Percentiles rank a stretch among this genome's conserved stretches.
Evolutionary conservation across 2,329 filamentous ascomycete species (phyloP).

Genomic region (Xylariaceae sp.): DNA sequence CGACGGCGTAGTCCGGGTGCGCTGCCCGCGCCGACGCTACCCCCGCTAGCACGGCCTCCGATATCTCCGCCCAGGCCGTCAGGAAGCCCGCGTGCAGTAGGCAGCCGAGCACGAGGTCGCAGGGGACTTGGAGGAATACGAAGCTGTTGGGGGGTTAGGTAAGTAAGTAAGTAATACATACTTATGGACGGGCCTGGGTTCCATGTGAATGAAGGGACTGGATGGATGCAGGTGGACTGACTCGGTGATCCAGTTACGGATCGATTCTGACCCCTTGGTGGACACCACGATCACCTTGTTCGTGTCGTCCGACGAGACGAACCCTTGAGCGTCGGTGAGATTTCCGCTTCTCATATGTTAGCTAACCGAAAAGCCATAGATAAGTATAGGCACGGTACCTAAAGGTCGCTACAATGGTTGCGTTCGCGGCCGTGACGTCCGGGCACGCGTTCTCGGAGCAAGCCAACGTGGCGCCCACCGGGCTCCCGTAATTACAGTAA

Average conservation of each 20-base stretch:
- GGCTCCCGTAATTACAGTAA: conserved; percentile 54
- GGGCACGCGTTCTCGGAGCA: conserved; percentile 51
- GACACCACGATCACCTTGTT: conserved; percentile 60
- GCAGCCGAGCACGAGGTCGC: conserved; percentile 50
- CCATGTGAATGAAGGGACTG: no score
- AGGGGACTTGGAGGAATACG: conserved; percentile 42
- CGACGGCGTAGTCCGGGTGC: conserved; percentile 56
- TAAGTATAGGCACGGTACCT: conserved; percentile 33
- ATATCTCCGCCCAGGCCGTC: conserved; percentile 59
- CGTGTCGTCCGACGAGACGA: conserved; percentile 52
- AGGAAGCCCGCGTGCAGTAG: conserved; percentile 61
- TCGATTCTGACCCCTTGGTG: conserved; percentile 60
- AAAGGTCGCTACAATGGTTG: conserved; percentile 48
- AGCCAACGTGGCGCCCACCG: conserved; percentile 43
- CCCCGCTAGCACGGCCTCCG: conserved; percentile 43
- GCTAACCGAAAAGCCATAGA: conserved; percentile 1
- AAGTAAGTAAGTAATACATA: conserved; percentile 21
- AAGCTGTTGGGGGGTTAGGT: conserved; percentile 36
- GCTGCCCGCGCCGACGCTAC: conserved; percentile 47
- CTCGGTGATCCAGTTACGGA: conserved; percentile 66
- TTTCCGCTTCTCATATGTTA: conserved; percentile 39
- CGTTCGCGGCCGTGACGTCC: conserved; percentile 45
- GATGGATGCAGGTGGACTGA: conserved; percentile 18
- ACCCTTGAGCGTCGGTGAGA: conserved; percentile 51
- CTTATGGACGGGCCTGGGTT: neutral